Base-by-base conservation (phyloP, 179 eudicot species). In the Nepenthes alata region DNA sequence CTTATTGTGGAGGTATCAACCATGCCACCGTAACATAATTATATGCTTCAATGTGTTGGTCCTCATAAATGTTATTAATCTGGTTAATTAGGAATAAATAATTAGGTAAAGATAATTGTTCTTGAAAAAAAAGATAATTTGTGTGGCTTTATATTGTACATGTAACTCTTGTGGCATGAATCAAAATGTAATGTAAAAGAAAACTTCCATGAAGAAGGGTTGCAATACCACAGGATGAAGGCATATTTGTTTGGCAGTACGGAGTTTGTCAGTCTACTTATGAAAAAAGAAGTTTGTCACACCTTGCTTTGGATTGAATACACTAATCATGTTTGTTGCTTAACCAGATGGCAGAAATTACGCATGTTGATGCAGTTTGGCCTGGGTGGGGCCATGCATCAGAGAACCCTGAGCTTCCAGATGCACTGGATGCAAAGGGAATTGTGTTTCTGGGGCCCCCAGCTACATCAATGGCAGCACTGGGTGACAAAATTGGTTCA, bases 361-460 rank as follows among this genome's bases (percentile, higher is more conserved):
- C 99, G 36, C 99, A 60, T 67, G 99, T 94, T 38, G 97, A 94
- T 71, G 99, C 99, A 50, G 99, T 94, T 72, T 94, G 99, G 99
- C 99, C 99, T 65, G 99, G 99, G 61, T 94, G 99, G 99, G 99
- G 99, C 62, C 99, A 94, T 78, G 99, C 99, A 63, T 94, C 99
- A 37, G 99, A 94, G 83, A 94, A 80, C 62, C 99, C 99, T 13
- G 99, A 94, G 77, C 77, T 94, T 25, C 97, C 99, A 11, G 99
- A 94, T 74, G 95, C 99, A 49, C 76, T 94, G 60, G 67, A 60
- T 60, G 95, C 89, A 37, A 94, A 85, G 78, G 97, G 96, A 60
- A 85, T 94, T 38, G 60, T 87, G 65, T 94, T 94, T 79, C 83
- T 94, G 50, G 99, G 99, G 13, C 99, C 99, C 3, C 96, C 99